Conservation (phyloP, 768 basidiomycete genomes). For the Stropharia rugosoannulata region DNA sequence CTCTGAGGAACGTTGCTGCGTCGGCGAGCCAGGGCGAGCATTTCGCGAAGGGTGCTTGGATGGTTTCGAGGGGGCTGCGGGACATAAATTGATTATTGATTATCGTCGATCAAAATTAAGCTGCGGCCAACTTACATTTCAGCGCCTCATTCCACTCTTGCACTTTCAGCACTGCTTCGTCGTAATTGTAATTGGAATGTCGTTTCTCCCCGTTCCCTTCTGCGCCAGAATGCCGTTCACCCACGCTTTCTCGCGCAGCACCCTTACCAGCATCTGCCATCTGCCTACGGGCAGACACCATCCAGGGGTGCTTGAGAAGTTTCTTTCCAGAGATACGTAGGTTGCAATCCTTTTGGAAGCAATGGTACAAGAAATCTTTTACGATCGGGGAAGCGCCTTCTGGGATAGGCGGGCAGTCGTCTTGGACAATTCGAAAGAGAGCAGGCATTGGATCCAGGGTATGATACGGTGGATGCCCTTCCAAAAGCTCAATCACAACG, state of each 20-base stretch:
- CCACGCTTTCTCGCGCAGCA: conserved; percentile 26
- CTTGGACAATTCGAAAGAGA: conserved; percentile 96
- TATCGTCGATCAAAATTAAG: background rate
- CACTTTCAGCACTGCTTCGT: conserved; percentile 91
- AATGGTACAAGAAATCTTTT: conserved; percentile 94
- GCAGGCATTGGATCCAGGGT: conserved; percentile 98
- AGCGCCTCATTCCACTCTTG: conserved; percentile 99
- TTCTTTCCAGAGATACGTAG: conserved; percentile 93
- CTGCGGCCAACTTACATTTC: conserved; percentile 60
- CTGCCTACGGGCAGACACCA: conserved; percentile 82
- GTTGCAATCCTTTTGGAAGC: conserved; percentile 98
- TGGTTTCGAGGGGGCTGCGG: conserved; percentile 67
- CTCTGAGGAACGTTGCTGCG: conserved; percentile 40
- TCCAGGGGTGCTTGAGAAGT: conserved; percentile 93
- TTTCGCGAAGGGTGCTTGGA: conserved; percentile 64
- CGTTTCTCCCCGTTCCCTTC: conserved; percentile 37
- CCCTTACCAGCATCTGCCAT: conserved; percentile 42
- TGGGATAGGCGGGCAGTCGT: conserved; percentile 95
- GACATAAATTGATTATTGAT: background rate
- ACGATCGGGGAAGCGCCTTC: conserved; percentile 94
- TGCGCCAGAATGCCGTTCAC: conserved; percentile 32
- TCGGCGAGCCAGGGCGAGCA: conserved; percentile 43
- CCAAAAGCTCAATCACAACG: conserved; percentile 94
- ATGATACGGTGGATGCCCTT: conserved; percentile 92
- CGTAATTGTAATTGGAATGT: conserved; percentile 85